Evolutionary conservation across 495 filamentous ascomycete species (phyloP).

Genomic region (Aspergillus nanangensis): DNA sequence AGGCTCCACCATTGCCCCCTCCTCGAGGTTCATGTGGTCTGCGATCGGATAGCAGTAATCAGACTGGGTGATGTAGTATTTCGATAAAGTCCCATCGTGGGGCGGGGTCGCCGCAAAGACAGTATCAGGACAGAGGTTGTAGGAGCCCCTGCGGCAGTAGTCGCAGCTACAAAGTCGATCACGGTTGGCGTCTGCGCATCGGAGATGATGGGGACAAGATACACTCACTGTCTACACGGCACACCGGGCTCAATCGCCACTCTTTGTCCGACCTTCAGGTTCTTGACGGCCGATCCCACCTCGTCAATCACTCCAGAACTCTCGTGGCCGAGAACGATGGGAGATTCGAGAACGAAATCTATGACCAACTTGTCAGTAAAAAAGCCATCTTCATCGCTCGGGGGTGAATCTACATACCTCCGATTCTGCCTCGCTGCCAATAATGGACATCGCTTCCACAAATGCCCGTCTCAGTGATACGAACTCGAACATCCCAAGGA

Average conservation of each 20-base stretch:
- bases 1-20: slow-evolving; percentile 82
- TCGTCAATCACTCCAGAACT: slow-evolving; percentile 59
- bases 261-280: slow-evolving; percentile 59
- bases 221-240: slow-evolving; percentile 54
- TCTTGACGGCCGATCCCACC: slow-evolving; percentile 51
- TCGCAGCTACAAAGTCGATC: slow-evolving; percentile 21
- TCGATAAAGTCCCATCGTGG: slow-evolving; percentile 70
- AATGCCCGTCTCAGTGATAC: slow-evolving; percentile 41
- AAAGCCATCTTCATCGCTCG: background rate
- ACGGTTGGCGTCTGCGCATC: background rate
- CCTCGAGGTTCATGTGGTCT: slow-evolving; percentile 63
- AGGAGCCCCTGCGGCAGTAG: slow-evolving; percentile 36
- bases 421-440: slow-evolving; percentile 73
- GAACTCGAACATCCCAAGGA: slow-evolving; percentile 36
- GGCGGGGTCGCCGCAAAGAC: slow-evolving; percentile 83
- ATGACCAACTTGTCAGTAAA: background rate
- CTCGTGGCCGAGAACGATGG: slow-evolving; percentile 66
- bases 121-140: slow-evolving; percentile 58
- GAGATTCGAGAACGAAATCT: slow-evolving; percentile 64
- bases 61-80: slow-evolving; percentile 68
- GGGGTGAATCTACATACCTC: slow-evolving; percentile 18
- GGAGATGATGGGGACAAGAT: slow-evolving; percentile 6
- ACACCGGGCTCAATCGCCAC: slow-evolving; percentile 79
- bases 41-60: slow-evolving; percentile 84
- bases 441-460: slow-evolving; percentile 62